Evolutionary conservation across 2,329 filamentous ascomycete species (phyloP), one percentile per base, ranked within the genome.

Genomic region (Trichoderma simmonsii): DNA sequence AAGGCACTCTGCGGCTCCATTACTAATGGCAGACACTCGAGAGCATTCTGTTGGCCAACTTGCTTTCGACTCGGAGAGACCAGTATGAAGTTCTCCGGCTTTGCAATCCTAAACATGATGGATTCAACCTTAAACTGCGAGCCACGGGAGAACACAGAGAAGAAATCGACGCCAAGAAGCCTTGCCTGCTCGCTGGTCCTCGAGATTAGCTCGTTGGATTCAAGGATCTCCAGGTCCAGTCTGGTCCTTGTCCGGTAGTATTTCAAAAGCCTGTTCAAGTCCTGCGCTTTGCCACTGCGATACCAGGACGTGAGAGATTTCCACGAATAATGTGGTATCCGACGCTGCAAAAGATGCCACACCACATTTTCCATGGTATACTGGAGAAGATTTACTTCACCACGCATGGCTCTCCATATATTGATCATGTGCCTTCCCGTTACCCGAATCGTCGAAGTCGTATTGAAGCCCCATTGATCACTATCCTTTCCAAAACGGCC

Each of bases 51-150:
- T 30, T 91, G 89, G 3, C 95, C 95, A 2, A 98, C 95, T 80
- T 99, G 96, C 80, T 94, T 95, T 74, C 91, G 89, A 80, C 92
- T 97, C 0, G 96, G 96, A 7, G 95, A 98, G 1, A 97, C 89
- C 1, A 99, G 86, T 8, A 98, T 85, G 77, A 96, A 97, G 76
- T 96, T 97, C 80, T 99, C 96, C 0, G 96, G 95, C 80, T 99
- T 99, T 57, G 96, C 95, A 76, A 99, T 98, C 57, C 96, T 90
- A 78, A 98, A 98, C 96, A 99, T 98, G 77, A 98, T 91, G 1
- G 95, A 98, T 82, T 99, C 96, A 54, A 99, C 96, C 80, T 99
- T 99, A 87, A 97, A 98, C 79, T 99, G 96, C 0, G 95, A 98
- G 18, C 96, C 96, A 70, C 96, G 89, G 6, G 93, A 95, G 78